These are phyloP conservation scores for Pezicula carpinea DNA, from an alignment of 2,329 filamentous ascomycete species.

Conservation along the genomic window DNA sequence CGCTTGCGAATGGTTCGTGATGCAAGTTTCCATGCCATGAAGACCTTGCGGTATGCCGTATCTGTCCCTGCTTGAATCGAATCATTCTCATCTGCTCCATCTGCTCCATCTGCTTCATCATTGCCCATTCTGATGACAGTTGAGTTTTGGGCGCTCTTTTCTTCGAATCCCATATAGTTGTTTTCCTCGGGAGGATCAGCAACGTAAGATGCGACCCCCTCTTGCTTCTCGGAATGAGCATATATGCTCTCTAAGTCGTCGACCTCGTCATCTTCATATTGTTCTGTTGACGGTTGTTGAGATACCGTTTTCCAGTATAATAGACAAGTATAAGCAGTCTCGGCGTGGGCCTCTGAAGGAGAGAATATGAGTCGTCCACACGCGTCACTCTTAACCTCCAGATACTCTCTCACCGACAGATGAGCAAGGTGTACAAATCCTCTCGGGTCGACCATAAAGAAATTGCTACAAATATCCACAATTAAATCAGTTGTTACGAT, in stretches of 20 bases:
- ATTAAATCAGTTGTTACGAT: slow-evolving; percentile 7
- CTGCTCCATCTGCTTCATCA: not conserved
- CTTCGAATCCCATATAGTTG: too few species aligned
- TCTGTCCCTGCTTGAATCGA: too few species aligned
- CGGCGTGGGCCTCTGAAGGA: slow-evolving; percentile 7
- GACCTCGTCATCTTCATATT: not conserved
- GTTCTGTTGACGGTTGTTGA: not conserved
- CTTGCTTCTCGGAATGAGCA: not conserved
- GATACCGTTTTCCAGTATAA: slow-evolving; percentile 2
- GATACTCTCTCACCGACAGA: slow-evolving; percentile 12
- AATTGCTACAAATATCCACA: slow-evolving; percentile 8
- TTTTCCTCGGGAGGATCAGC: not conserved
- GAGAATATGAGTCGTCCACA: slow-evolving; percentile 4
- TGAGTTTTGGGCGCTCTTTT: too few species aligned
- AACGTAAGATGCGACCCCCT: not conserved
- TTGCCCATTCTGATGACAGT: too few species aligned
- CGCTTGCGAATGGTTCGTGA: slow-evolving; percentile 42
- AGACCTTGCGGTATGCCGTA: slow-evolving; percentile 49
- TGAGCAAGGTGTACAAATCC: slow-evolving; percentile 11
- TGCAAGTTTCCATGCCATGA: slow-evolving; percentile 42
- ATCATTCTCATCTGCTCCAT: too few species aligned
- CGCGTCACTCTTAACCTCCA: slow-evolving; percentile 10
- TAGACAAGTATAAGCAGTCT: slow-evolving; percentile 5
- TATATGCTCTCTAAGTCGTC: not conserved
- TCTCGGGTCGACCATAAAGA: slow-evolving; percentile 9